Evolutionary conservation across 2,329 filamentous ascomycete species (phyloP), one percentile per base, ranked within the genome.

Genomic region (Metarhizium rileyi): DNA sequence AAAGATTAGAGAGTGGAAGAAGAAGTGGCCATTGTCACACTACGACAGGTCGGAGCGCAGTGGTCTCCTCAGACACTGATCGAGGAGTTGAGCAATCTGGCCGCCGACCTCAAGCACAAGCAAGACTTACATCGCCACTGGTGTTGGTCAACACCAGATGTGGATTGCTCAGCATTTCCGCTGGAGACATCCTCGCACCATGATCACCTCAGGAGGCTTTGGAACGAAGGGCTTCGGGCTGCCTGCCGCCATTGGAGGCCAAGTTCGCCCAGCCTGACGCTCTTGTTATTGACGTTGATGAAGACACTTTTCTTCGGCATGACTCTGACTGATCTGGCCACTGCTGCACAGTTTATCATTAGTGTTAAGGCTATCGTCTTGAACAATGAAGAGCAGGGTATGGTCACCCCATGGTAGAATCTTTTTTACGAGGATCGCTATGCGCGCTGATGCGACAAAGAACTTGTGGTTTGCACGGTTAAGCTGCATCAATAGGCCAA

Each of bases 281-380:
- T 53, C 80, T 95, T 46, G 91, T 97, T 53, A 82, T 97, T 52
- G 91, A 97, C 67, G 94, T 97, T 61, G 93, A 98, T 65, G 93
- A 93, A 54, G 93, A 97, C 66, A 93, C 91, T n/a, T n/a, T 96
- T 90, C 3, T 97, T 98, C 75, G 88, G 89, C 77, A 97, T 98
- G 93, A 97, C 93, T 5, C 77, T 96, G 52, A 96, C 91, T 1
- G 93, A 98, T 72, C 82, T 98, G 48, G 87, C 86, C 43, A 96
- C 91, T 2, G 90, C 90, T 40, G 81, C 87, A 8, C 90, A 98
- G 71, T 97, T 97, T 76, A 87, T 93, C 72, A 96, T 97, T 66
- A 90, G 87, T 56, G 84, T 95, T 68, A 97, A 97, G 78, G 78
- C 97, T 53, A 89, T 97, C 59, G 77, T 97, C 25, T 70, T 98